Evolutionary conservation across 768 basidiomycete species (phyloP).

Genomic region (Kockovaella imperatae): DNA sequence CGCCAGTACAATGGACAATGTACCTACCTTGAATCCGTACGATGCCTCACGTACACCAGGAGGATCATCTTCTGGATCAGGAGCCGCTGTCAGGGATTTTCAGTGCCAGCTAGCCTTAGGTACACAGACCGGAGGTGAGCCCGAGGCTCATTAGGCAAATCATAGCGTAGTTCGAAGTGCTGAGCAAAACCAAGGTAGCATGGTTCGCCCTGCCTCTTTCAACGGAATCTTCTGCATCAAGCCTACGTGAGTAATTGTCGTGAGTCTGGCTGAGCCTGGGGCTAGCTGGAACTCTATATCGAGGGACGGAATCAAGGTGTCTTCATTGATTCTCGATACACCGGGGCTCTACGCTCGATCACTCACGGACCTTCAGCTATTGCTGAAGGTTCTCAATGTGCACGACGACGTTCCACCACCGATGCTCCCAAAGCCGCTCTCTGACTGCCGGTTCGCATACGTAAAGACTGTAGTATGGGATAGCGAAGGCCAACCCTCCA

Average conservation of each 20-base stretch:
- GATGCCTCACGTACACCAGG: conserved; percentile 37
- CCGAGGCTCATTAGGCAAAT: neutral
- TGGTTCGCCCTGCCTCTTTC: conserved; percentile 38
- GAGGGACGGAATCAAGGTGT: conserved; percentile 37
- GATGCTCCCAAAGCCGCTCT: conserved; percentile 17
- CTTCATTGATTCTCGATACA: conserved; percentile 34
- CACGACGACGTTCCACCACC: conserved; percentile 23
- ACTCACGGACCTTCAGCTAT: conserved; percentile 34
- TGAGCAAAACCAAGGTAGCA: conserved; percentile 32
- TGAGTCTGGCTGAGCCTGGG: neutral
- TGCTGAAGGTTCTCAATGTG: conserved; percentile 27
- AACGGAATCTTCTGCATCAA: conserved; percentile 42
- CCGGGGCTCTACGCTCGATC: conserved; percentile 41
- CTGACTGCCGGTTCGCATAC: conserved; percentile 28
- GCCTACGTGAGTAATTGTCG: conserved; percentile 24
- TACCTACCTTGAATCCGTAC: conserved; percentile 28
- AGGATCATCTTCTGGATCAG: conserved; percentile 40
- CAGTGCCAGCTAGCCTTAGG: conserved; percentile 39
- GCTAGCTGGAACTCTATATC: conserved; percentile 34
- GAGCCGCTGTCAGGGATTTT: conserved; percentile 40
- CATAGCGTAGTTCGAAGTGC: conserved; percentile 3
- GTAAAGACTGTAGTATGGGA: conserved; percentile 25
- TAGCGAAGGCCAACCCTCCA: conserved; percentile 9
- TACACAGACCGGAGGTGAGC: conserved; percentile 19
- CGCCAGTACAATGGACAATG: conserved; percentile 27